These are phyloP conservation scores for Exophiala xenobiotica DNA, from an alignment of 2,329 filamentous ascomycete genomes.

Conservation along the genomic window DNA sequence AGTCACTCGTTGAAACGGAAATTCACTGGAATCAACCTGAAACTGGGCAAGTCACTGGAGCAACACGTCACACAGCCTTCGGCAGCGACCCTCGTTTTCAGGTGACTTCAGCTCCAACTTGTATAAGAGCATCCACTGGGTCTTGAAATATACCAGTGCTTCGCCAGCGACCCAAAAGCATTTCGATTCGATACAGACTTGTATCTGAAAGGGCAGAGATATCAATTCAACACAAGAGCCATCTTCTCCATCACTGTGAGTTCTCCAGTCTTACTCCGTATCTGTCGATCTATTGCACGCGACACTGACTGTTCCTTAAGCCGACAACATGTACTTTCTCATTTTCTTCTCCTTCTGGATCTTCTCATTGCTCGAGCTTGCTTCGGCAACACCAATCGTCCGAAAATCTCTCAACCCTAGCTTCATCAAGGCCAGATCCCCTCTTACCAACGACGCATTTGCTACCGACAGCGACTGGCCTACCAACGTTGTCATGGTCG, in stretches of 20 bases:
- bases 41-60: neutral
- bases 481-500: slow-evolving; percentile 29
- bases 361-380: slow-evolving; percentile 10
- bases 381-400: slow-evolving; percentile 15
- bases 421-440: slow-evolving; percentile 15
- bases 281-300: no score
- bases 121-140: no score
- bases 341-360: slow-evolving; percentile 11
- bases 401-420: slow-evolving; percentile 22
- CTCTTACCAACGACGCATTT: slow-evolving; percentile 13
- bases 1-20: slow-evolving; percentile 15
- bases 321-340: slow-evolving; percentile 15
- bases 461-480: slow-evolving; percentile 22
- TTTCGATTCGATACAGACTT: no score
- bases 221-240: no score
- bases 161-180: no score
- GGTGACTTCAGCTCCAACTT: neutral
- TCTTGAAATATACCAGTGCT: no score
- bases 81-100: neutral
- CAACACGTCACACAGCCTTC: slow-evolving; percentile 11
- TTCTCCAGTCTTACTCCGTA: no score
- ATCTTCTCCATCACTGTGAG: no score
- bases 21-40: slow-evolving; percentile 6
- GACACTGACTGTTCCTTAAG: neutral
- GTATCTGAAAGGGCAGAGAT: no score